Base-by-base conservation (phyloP, 192 early-diverging fungal genomes). In the Coemansia sp. region DNA sequence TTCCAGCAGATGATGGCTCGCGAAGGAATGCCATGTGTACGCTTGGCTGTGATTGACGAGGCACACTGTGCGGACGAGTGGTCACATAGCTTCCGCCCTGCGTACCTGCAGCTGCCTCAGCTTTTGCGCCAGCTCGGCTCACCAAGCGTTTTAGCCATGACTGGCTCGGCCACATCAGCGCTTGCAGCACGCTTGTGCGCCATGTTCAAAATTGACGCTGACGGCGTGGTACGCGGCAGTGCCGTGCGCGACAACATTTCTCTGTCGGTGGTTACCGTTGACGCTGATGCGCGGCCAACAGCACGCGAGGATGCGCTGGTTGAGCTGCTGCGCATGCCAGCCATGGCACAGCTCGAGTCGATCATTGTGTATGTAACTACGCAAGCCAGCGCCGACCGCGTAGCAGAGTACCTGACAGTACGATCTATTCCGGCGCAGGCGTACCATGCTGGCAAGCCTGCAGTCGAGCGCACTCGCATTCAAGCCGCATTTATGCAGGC, bases 61-160 rank as follows among this genome's bases (percentile, higher is more conserved):
- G 90, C 85, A 0, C 93, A 94, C 63, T 94, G 93, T 60, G 73
- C 91, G 22, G 88, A 88, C 48, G 91, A 92, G 72, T 94, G 93
- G 93, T 90, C 89, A 0, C 91, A 93, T 62, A 92, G 90, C 53
- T 94, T 94, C 62, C 75, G 91, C 51, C 91, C 84, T 0, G 86
- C 81, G 1, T 92, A 92, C 53, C 57, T 92, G 41, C 85, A 86
- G 43, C 65, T 93, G 35, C 72, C 82, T 22, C 66, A 75, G 23
- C 72, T 81, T 3, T 64, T 92, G 45, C 62, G 74, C 0, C 53
- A 69, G 24, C 69, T 93, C n/a, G 67, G 72, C 17, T 73, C 65
- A 12, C 60, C 66, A 6, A 84, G 85, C 47, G 75, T 93, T 11
- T 69, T 93, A 5, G 89, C 84, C 3, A 73, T 93, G 72, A 92